Conservation (phyloP, 2,329 filamentous ascomycete genomes). For the Intubia oerlemansii region DNA sequence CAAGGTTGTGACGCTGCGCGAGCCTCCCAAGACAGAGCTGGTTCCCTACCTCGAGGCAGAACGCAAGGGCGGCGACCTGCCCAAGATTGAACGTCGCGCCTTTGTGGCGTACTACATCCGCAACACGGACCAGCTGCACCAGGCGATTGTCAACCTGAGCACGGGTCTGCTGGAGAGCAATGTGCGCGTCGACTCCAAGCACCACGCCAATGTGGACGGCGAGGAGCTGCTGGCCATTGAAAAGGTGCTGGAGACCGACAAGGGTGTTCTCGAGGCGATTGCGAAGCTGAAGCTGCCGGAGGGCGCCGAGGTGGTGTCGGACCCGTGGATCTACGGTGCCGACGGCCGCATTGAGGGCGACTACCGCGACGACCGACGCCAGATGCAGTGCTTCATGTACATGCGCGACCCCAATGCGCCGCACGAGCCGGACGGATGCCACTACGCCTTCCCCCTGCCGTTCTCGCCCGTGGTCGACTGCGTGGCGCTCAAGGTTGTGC, state of each 20-base stretch:
- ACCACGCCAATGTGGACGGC: slow-evolving; percentile 36
- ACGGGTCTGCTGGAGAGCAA: slow-evolving; percentile 30
- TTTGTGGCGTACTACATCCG: slow-evolving; percentile 37
- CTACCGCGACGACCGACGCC: slow-evolving; percentile 6
- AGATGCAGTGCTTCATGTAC: slow-evolving; percentile 44
- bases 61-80: slow-evolving; percentile 17
- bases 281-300: slow-evolving; percentile 39
- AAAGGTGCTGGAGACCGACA: slow-evolving; percentile 29
- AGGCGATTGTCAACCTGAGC: slow-evolving; percentile 32
- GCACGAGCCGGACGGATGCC: slow-evolving; percentile 38
- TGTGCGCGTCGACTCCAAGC: slow-evolving; percentile 32
- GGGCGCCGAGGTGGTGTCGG: slow-evolving; percentile 33
- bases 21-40: slow-evolving; percentile 31
- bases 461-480: slow-evolving; percentile 36
- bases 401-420: slow-evolving; percentile 39
- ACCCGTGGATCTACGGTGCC: slow-evolving; percentile 44
- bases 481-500: slow-evolving; percentile 20
- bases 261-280: slow-evolving; percentile 34
- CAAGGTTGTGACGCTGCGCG: slow-evolving; percentile 38
- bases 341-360: slow-evolving; percentile 17
- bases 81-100: slow-evolving; percentile 22
- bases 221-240: slow-evolving; percentile 39
- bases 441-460: slow-evolving; percentile 31
- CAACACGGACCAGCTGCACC: slow-evolving; percentile 41
- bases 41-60: slow-evolving; percentile 23